A percentile compares a stretch with the other conserved stretches of the same genome.
Conservation (phyloP, 352 stramenopile species). For the Phytophthora chlamydospora region DNA sequence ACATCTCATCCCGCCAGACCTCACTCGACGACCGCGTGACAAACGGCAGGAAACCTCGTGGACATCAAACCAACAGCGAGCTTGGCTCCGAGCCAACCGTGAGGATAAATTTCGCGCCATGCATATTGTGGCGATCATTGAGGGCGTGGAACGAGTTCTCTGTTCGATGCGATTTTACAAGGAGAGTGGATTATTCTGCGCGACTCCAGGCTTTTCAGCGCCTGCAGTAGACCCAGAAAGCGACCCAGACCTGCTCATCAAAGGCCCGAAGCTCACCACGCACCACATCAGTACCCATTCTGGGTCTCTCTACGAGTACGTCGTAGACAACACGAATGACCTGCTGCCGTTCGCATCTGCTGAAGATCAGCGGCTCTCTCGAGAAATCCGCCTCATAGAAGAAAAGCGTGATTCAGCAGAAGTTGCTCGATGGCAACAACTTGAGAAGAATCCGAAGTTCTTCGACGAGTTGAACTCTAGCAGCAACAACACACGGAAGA, state of each 20-base stretch:
- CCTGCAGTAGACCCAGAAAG: constrained; percentile 41
- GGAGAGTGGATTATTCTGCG: constrained; percentile 54
- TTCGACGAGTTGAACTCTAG: neutral
- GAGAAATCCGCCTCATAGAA: constrained; percentile 54
- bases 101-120: constrained; percentile 67
- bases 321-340: constrained; percentile 65
- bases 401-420: constrained; percentile 38
- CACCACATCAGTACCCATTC: constrained; percentile 40
- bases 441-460: constrained; percentile 9
- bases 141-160: constrained; percentile 46
- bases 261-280: constrained; percentile 56
- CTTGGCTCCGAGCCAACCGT: constrained; percentile 48
- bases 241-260: constrained; percentile 34
- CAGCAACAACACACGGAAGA: neutral
- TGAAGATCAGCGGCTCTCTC: constrained; percentile 45
- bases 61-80: constrained; percentile 44
- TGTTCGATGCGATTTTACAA: constrained; percentile 60
- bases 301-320: constrained; percentile 61
- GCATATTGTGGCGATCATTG: constrained; percentile 59
- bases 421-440: constrained; percentile 40
- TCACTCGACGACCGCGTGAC: constrained; percentile 25
- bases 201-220: constrained; percentile 61
- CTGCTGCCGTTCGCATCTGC: constrained; percentile 44
- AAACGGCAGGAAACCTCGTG: constrained; percentile 21
- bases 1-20: constrained; percentile 31